Percentiles rank a stretch among this genome's conserved stretches.
Evolutionary conservation across 2,329 filamentous ascomycete genomes (phyloP).

Genomic region (Penicillium sp.): DNA sequence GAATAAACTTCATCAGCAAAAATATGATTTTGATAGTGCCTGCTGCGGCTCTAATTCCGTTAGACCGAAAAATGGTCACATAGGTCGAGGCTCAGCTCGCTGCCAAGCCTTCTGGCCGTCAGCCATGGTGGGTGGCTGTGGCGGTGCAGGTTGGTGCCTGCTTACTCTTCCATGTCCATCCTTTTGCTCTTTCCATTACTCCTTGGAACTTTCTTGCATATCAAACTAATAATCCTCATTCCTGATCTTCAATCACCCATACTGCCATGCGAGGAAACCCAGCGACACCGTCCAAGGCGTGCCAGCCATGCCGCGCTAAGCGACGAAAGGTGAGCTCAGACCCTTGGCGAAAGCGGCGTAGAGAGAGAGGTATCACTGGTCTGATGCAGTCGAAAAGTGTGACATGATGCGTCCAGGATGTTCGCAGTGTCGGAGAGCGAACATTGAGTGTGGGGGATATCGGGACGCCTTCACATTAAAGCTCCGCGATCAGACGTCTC

Average conservation of each 20-base stretch:
- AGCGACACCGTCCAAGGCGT: slow-evolving; percentile 2
- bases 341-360: neutral
- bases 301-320: slow-evolving; percentile 3
- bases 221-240: neutral
- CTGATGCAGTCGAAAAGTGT: neutral
- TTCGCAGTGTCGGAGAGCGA: slow-evolving; percentile 2
- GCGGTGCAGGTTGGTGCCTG: neutral
- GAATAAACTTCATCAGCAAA: no score
- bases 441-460: neutral
- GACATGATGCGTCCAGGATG: neutral
- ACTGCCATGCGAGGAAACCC: slow-evolving; percentile 1
- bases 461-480: slow-evolving; percentile 1
- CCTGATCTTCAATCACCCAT: neutral
- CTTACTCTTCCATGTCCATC: neutral
- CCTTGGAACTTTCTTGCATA: neutral
- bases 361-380: neutral
- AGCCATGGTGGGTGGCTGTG: neutral
- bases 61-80: neutral
- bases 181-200: neutral
- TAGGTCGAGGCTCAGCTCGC: neutral
- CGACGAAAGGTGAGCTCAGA: slow-evolving; percentile 1
- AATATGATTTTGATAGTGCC: no score
- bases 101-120: neutral
- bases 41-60: neutral
- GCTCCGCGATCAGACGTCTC: slow-evolving; percentile 5